phyloP scores from a whole-genome alignment of 768 basidiomycete species.

The Daedalea quercina region DNA sequence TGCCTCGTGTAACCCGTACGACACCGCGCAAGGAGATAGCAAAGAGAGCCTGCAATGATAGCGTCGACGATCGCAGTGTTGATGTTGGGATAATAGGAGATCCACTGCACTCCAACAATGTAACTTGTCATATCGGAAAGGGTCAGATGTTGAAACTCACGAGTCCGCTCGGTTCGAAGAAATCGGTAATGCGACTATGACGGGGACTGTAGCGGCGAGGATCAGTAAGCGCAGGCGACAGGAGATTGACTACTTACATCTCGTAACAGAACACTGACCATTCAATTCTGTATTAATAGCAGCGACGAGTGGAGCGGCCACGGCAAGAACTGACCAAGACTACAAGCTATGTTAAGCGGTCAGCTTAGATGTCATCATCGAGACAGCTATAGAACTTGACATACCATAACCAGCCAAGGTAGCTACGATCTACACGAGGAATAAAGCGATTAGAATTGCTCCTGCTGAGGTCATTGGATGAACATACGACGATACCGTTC shows the following conservation, averaged over 20 bases:
- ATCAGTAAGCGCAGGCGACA: neutral
- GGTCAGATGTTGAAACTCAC: neutral
- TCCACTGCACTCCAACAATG: slow-evolving; percentile 4
- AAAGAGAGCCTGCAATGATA: slow-evolving; percentile 11
- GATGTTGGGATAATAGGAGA: slow-evolving; percentile 7
- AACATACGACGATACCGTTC: neutral
- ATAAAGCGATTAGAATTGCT: neutral
- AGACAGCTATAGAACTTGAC: neutral
- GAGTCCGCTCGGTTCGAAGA: neutral
- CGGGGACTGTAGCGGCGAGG: neutral
- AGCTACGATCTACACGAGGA: neutral
- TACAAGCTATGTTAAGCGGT: neutral
- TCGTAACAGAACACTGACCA: neutral
- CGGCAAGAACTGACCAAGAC: neutral
- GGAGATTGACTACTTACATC: neutral
- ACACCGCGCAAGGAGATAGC: slow-evolving; percentile 13
- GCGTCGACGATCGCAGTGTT: slow-evolving; percentile 7
- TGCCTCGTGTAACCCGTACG: slow-evolving; percentile 7
- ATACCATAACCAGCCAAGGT: neutral
- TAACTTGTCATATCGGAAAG: neutral
- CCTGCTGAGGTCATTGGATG: neutral
- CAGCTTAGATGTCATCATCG: neutral
- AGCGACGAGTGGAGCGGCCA: neutral
- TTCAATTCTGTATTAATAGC: neutral
- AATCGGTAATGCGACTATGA: neutral